A percentile compares a stretch with the other conserved stretches of the same genome.
Conservation (phyloP, 2,329 filamentous ascomycete species). For the Fusarium anguioides region DNA sequence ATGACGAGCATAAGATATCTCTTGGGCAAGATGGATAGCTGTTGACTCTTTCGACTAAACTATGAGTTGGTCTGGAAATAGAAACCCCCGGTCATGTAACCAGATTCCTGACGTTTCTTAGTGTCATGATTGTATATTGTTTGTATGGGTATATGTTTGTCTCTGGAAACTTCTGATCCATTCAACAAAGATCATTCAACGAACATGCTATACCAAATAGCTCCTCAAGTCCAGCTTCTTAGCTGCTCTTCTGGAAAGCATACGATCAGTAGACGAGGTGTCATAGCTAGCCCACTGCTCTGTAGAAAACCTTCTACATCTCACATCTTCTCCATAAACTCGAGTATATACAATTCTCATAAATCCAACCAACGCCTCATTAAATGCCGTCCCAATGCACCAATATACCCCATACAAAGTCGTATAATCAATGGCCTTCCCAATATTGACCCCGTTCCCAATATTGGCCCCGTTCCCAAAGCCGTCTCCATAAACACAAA, state of each 20-base stretch:
- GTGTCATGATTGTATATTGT: conserved; percentile 4
- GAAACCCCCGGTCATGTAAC: background rate
- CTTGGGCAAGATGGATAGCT: background rate
- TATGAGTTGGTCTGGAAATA: background rate
- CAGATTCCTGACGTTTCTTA: background rate
- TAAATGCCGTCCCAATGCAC: conserved; percentile 36
- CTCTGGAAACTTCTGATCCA: background rate
- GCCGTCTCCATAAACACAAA: conserved; percentile 36
- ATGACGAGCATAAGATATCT: background rate
- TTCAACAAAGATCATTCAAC: background rate
- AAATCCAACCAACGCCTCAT: conserved; percentile 35
- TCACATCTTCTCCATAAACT: background rate
- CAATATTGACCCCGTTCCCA: conserved; percentile 31
- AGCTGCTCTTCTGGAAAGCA: background rate
- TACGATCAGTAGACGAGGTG: background rate
- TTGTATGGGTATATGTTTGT: background rate
- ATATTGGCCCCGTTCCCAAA: conserved; percentile 32
- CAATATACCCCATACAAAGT: conserved; percentile 21
- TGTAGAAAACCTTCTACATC: background rate
- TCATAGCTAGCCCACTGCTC: background rate
- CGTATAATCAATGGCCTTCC: conserved; percentile 19
- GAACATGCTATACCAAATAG: background rate
- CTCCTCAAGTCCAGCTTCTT: background rate
- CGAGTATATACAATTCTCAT: conserved; percentile 17
- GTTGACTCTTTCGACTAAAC: background rate